phyloP scores from a whole-genome alignment of 768 basidiomycete genomes.

The Boletus fagicola region DNA sequence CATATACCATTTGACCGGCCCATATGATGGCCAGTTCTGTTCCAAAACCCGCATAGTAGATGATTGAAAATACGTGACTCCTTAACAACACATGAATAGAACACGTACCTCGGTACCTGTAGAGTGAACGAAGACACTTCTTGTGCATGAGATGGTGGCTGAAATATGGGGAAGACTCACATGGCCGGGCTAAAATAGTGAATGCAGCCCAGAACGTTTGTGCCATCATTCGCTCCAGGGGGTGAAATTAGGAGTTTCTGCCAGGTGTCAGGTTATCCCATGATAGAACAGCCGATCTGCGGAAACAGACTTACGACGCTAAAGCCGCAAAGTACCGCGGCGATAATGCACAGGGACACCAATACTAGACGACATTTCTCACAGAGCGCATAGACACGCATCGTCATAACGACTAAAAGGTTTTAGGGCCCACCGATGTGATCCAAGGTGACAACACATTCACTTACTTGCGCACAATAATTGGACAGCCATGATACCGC shows the following conservation, averaged over 20 bases:
- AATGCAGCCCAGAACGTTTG: background rate
- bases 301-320: slow-evolving; percentile 2
- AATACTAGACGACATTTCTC: too few relatives aligned
- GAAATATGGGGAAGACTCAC: background rate
- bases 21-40: slow-evolving; percentile 11
- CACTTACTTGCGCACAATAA: slow-evolving; percentile 9
- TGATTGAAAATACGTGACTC: background rate
- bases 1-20: slow-evolving; percentile 19
- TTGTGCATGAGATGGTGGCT: background rate
- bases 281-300: background rate
- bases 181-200: too few relatives aligned
- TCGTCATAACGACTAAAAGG: too few relatives aligned
- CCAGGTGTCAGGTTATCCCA: too few relatives aligned
- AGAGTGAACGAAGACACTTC: background rate
- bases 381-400: too few relatives aligned
- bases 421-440: too few relatives aligned
- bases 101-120: slow-evolving; percentile 14
- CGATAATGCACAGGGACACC: too few relatives aligned
- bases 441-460: too few relatives aligned
- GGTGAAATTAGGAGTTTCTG: background rate
- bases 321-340: too few relatives aligned
- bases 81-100: background rate
- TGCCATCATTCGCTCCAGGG: background rate
- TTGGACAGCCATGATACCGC: slow-evolving; percentile 8
- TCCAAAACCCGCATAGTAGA: background rate